Base-by-base conservation (phyloP, 2,329 filamentous ascomycete species). In the Emmonsia crescens region DNA sequence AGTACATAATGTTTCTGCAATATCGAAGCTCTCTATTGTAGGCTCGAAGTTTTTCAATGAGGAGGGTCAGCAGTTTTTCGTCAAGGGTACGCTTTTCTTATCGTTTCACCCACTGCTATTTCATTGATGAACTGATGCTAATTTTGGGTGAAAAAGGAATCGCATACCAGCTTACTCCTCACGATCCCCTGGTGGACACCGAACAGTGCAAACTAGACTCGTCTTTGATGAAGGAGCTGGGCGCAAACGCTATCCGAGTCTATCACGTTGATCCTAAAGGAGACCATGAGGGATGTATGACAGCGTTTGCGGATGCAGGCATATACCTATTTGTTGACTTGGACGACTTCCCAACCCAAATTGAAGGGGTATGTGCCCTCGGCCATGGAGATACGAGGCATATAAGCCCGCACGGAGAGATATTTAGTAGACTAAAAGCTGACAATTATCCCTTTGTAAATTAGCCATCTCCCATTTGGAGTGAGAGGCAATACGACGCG, bases 321-420 rank as follows among this genome's bases (percentile, higher is more conserved):
- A 93, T 96, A 72, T 95, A 96, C 72, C 76, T 91, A 60, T 86
- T 93, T 72, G 82, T 95, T 57, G 91, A 96, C 74, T 80, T 96
- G 63, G 92, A 79, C 66, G 77, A 75, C 62, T 79, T 79, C 66
- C 71, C 72, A 46, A 79, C 77, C 10, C 72, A 76, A 62, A 77
- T 79, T 62, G 68, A 73, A 46, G 72, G 75, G 69, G 77, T 77
- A 70, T 60, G 71, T 63, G 44, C 21, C n/a, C 4, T 38, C 16
- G 5, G 3, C 31, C 46, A 19, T 4, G 5, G 52, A 38, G 24
- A 24, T 42, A n/a, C n/a, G 27, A 27, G n/a, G 4, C 16, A 48
- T 1, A 44, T 19, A 21, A 36, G 5, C 33, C 5, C 5, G 21
- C 14, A 29, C 8, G 6, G 21, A 27, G 21, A 12, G n/a, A 40